Evolutionary conservation across 257 asterid genomes (phyloP), one percentile per base, ranked within the genome.

Genomic region (Misopates orontium): DNA sequence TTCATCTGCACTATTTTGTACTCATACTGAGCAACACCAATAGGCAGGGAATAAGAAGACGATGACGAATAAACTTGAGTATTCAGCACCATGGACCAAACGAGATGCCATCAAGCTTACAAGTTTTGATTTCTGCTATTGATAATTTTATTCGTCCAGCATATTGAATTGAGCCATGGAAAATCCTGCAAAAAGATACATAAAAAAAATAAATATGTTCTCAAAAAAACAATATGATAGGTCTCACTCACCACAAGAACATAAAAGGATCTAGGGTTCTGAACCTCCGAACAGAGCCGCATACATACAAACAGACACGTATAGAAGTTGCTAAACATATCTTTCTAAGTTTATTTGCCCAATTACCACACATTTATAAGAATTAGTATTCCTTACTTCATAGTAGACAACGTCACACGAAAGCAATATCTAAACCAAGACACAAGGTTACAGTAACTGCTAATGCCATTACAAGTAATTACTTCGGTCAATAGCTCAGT

Each of bases 131-230:
- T 28, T 28, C 57, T 54, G 64, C 25, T 17, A 8, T 1, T 16
- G 39, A 64, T 17, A 52, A 55, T 42, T 54, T 53, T 19, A 48
- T 13, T n/a, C 25, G 22, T 22, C 41, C 23, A 62, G 23, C 42
- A 8, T 60, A 41, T 14, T 20, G 7, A 3, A 7, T 7, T 6
- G n/a, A n/a, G 52, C 32, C 24, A 36, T 28, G 59, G 3, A 39
- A 60, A 49, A 17, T 51, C 74, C 69, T 60, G 63, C 64, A 41
- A 25, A n/a, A 41, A 23, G 10, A 39, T 25, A 44, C 31, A 17
- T 18, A 39, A 28, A 45, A 23, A 23, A 28, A 9, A 21, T 13
- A 42, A 55, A 15, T 66, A 14, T 45, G 66, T 42, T 68, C 47
- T 42, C 66, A 15, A 56, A 55, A 18, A 20, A 44, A 10, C 22